Conservation (phyloP, 495 filamentous ascomycete genomes). For the Monascus purpureus region DNA sequence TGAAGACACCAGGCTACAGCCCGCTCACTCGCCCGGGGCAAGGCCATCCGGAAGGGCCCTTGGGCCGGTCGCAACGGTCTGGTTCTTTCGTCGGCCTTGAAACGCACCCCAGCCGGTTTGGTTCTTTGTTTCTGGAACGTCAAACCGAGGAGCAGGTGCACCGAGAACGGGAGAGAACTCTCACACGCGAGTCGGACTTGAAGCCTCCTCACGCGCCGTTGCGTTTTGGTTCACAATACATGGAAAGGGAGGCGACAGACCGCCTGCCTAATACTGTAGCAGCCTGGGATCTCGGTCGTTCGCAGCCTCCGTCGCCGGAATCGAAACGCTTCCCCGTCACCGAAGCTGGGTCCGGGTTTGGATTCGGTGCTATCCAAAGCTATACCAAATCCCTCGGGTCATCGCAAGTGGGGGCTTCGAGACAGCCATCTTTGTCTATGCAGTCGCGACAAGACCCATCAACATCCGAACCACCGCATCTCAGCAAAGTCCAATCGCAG, state of each 20-base stretch:
- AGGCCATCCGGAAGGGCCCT: conserved; percentile 13
- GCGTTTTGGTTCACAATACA: conserved; percentile 21
- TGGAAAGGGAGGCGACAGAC: conserved; percentile 18
- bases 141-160: conserved; percentile 28
- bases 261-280: conserved; percentile 16
- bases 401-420: conserved; percentile 25
- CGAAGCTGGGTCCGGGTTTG: conserved; percentile 21
- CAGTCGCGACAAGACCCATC: conserved; percentile 23
- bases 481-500: conserved; percentile 20
- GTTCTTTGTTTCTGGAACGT: conserved; percentile 27
- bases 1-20: conserved; percentile 23
- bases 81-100: conserved; percentile 19
- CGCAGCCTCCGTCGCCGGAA: conserved; percentile 28
- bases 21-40: conserved; percentile 20
- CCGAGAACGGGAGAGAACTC: conserved; percentile 22
- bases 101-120: conserved; percentile 16
- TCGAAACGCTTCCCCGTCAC: conserved; percentile 22
- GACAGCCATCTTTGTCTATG: conserved; percentile 17
- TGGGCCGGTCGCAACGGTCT: conserved; percentile 11
- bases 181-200: conserved; percentile 17
- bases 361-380: conserved; percentile 33
- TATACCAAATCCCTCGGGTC: conserved; percentile 34
- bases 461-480: conserved; percentile 21
- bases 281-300: conserved; percentile 25
- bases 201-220: conserved; percentile 11